Base-by-base conservation (phyloP, 768 basidiomycete species). In the Podaxis sp. region DNA sequence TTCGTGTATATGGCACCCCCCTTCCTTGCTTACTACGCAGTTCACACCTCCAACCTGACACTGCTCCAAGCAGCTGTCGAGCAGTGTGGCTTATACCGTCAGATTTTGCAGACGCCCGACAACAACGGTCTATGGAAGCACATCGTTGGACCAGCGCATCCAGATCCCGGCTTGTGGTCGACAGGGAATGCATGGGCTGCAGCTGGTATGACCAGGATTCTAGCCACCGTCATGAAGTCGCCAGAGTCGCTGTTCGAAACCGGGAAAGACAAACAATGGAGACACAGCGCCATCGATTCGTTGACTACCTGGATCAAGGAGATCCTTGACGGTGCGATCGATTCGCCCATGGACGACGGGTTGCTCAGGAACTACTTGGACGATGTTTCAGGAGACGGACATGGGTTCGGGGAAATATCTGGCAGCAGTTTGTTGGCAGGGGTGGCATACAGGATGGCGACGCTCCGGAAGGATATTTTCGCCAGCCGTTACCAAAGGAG, bases 111-210 rank as follows among this genome's bases (percentile, higher is more conserved):
- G 30, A 68, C 73, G 6, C 28, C 28, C 17, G 24, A 60, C 50
- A 68, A 64, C 12, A 63, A 72, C 36, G 76, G 77, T 0, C 64
- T 73, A n/a, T 83, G 80, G 80, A 60, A 68, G 13, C 80, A 82
- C 67, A 82, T 83, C 46, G 64, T 77, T 24, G 81, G 81, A 0
- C 78, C 79, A 15, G 61, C 69, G n/a, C 70, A 65, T 50, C 38
- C 63, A 22, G 82, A 83, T 55, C 67, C 73, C 0, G 80, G 81
- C 2, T 62, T 81, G 1, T 83, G 82, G 82, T 77, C 78, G 0
- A 82, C 81, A 48, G 85, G 86, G 2, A 91, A 91, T 65, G 88
- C 77, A 0, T 91, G 90, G 90, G 89, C 88, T 0, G 87, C 87
- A 1, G 84, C 83, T 0, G 61, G 61, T 8, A 46, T 46, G 44